Base-by-base conservation (phyloP, 192 early-diverging fungal species). In the Cetraspora pellucida region DNA sequence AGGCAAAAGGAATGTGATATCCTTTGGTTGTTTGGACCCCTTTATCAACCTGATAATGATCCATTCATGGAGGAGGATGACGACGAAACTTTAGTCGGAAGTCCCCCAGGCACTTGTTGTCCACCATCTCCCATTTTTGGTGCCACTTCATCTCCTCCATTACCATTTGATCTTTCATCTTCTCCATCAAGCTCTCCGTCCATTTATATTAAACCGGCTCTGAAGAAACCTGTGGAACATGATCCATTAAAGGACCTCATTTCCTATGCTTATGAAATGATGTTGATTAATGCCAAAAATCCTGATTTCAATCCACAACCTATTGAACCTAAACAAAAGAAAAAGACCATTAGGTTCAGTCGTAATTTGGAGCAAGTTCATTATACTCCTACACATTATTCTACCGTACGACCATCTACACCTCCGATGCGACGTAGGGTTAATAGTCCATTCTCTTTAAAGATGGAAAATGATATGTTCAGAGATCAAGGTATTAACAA, bases 1-100 rank as follows among this genome's bases (percentile, higher is more conserved):
- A 75, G 74, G 74, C 74, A 75, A 65, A 75, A 75, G 47, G 74
- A 75, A 65, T 64, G 74, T 8, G 74, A 75, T 43, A 54, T 75
- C 3, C 58, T 75, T 49, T 75, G 74, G 74, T 66, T 75, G n/a
- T 75, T 64, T 31, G 74, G 74, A 3, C 74, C 74, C 6, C 23
- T 75, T 21, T 75, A 75, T 43, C 74, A 75, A 75, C 63, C 74
- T 21, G 74, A 61, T 8, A 72, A 55, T 25, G 65, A 68, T 43
- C 54, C 70, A 72, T 72, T 72, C 50, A 68, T 68, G 65, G 70
- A 72, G 30, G 70, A 60, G 0, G 72, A 74, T 61, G 72, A 74
- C 31, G 74, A 75, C 17, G 17, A 65, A 19, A 59, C 54, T 7
- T 52, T 72, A 16, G 70, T 52, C 30, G 70, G 54, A n/a, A 72